Conservation (phyloP, 2,329 filamentous ascomycete species). For the Amphichorda felina region DNA sequence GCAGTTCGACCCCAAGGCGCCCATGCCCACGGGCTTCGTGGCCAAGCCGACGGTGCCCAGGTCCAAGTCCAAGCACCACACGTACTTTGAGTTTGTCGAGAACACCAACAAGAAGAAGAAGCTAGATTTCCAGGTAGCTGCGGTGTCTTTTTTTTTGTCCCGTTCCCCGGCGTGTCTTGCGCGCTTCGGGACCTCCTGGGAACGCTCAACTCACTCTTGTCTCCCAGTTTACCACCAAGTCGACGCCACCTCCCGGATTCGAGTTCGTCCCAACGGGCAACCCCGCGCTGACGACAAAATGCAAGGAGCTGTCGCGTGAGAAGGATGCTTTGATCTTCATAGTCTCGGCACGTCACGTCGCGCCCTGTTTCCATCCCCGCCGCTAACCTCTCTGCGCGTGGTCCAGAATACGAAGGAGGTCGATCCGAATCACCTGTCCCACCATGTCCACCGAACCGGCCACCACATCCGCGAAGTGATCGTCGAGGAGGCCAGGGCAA, state of each 20-base stretch:
- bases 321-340: slow-evolving; percentile 54
- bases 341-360: slow-evolving; percentile 41
- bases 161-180: neutral
- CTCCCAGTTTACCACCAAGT: slow-evolving; percentile 40
- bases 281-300: slow-evolving; percentile 44
- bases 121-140: slow-evolving; percentile 46
- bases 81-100: slow-evolving; percentile 52
- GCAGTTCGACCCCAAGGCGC: slow-evolving; percentile 19
- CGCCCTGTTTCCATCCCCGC: neutral
- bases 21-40: slow-evolving; percentile 20
- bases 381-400: slow-evolving; percentile 5
- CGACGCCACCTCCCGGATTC: slow-evolving; percentile 45
- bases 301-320: slow-evolving; percentile 54
- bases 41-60: slow-evolving; percentile 28
- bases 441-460: slow-evolving; percentile 47
- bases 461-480: slow-evolving; percentile 49
- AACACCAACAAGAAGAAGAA: slow-evolving; percentile 55
- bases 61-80: slow-evolving; percentile 42
- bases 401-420: slow-evolving; percentile 16
- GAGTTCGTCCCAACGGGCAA: slow-evolving; percentile 52
- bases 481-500: slow-evolving; percentile 38
- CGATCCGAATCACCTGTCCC: slow-evolving; percentile 26
- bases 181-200: no score
- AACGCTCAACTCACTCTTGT: slow-evolving; percentile 11
- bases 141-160: neutral